phyloP scores from a whole-genome alignment of 306 rosid species.

The Canavalia ensiformis region DNA sequence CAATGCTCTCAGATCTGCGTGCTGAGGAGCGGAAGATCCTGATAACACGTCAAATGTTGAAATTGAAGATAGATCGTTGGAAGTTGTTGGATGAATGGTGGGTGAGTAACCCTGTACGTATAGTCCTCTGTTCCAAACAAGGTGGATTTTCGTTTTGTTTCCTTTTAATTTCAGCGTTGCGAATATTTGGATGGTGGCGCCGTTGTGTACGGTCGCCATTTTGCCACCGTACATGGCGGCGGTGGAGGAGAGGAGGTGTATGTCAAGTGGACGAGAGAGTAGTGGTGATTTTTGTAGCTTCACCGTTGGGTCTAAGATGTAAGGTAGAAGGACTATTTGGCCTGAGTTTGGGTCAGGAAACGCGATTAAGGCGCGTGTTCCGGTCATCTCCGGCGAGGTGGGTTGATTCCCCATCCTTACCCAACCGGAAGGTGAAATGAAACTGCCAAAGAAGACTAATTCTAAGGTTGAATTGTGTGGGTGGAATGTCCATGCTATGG shows the following conservation, averaged over 20 bases:
- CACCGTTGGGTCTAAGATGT: constrained; percentile 76
- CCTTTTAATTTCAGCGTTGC: constrained; percentile 67
- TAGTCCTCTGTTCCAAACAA: constrained; percentile 92
- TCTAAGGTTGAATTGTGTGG: constrained; percentile 75
- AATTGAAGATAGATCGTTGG: constrained; percentile 76
- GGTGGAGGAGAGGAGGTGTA: constrained; percentile 73
- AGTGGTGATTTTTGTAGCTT: constrained; percentile 82
- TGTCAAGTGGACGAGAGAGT: constrained; percentile 86
- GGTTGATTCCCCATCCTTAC: constrained; percentile 93
- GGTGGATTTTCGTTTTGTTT: constrained; percentile 77
- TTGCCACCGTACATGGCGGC: constrained; percentile 80
- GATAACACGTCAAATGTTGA: constrained; percentile 78
- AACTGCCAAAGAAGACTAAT: constrained; percentile 81
- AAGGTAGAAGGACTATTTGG: constrained; percentile 80
- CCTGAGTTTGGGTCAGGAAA: constrained; percentile 88
- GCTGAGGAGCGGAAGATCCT: constrained; percentile 64
- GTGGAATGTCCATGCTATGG: constrained; percentile 97
- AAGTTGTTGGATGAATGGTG: constrained; percentile 86
- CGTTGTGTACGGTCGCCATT: constrained; percentile 76
- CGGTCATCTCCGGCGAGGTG: constrained; percentile 77
- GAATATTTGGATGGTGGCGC: constrained; percentile 80
- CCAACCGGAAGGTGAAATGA: constrained; percentile 99
- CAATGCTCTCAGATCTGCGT: constrained; percentile 49
- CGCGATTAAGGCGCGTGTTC: constrained; percentile 81
- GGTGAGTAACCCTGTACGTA: constrained; percentile 99